Evolutionary conservation across 2,329 filamentous ascomycete genomes (phyloP), one percentile per base, ranked within the genome.

Genomic region (Pseudocercospora vitis): DNA sequence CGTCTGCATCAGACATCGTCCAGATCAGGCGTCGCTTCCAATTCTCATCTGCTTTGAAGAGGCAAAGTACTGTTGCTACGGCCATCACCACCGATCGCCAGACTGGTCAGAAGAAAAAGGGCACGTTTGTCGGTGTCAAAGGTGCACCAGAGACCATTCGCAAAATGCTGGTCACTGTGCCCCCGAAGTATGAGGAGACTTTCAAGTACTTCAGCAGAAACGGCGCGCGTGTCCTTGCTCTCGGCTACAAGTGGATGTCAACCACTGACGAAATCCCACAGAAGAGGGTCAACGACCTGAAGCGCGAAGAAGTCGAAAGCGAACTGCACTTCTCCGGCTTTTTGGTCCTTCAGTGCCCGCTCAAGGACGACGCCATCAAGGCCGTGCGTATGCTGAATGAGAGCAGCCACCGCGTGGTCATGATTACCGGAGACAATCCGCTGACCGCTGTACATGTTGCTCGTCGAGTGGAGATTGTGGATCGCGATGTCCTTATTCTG

Each of bases 341-440:
- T 77, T 78, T 99, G 58, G 91, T 99, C 48, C 79, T 99, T 24
- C 92, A 96, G 71, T 96, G 91, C 66, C 94, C 94, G 4, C 80
- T 99, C 53, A 99, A 99, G 75, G 91, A 96, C 21, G 94, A 99
- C 71, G 94, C 94, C 42, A 88, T 95, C 74, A 86, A 94, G 70
- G 86, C 94, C 32, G 89, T 99, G 33, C 89, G 88, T 61, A 96
- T 97, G 90, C 81, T 99, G 64, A 99, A 96, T 69, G 94, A 99
- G 77, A 97, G 92, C 74, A 97, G 91, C 74, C 94, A 99, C 73
- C 89, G 94, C 64, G 91, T 96, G 42, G 88, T 99, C 64, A 99
- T 99, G 94, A 99, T 99, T 62, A 99, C 94, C 56, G 94, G 94
- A 69, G 94, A 99, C 72, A 99, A 99, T 71, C 92, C 94, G 9